Evolutionary conservation across 306 rosid species (phyloP).

Genomic region (Sophora flavescens): DNA sequence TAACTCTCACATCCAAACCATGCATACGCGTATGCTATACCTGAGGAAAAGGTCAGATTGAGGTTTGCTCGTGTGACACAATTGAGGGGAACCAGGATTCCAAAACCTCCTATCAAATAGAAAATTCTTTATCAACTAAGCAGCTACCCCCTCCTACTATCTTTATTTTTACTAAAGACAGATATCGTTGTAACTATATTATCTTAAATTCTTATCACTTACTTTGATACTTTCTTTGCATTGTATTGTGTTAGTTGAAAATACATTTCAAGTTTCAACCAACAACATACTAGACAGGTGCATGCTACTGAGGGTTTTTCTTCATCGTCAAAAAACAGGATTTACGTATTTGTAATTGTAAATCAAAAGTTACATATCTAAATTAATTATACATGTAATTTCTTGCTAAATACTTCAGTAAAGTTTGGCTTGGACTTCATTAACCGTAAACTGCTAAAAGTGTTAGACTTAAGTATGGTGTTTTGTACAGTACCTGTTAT

Average conservation of each 20-base stretch:
- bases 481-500: too few species aligned
- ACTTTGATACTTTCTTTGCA: not conserved
- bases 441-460: not conserved
- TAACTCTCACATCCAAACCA: too few species aligned
- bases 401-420: not conserved
- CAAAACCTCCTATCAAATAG: too few species aligned
- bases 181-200: not conserved
- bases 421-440: not conserved
- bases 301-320: not conserved
- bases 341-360: not conserved
- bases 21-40: too few species aligned
- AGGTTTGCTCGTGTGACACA: too few species aligned
- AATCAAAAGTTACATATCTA: not conserved
- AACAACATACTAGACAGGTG: not conserved
- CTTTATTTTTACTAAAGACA: too few species aligned
- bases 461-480: too few species aligned
- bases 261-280: conserved; percentile 9
- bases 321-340: not conserved
- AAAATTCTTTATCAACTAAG: too few species aligned
- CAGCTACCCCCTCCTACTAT: too few species aligned
- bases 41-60: too few species aligned
- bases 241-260: not conserved
- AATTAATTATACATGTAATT: not conserved
- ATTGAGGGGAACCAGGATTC: too few species aligned
- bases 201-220: not conserved